phyloP scores from a whole-genome alignment of 148 eudicot genomes.

The Cornus suecica region DNA sequence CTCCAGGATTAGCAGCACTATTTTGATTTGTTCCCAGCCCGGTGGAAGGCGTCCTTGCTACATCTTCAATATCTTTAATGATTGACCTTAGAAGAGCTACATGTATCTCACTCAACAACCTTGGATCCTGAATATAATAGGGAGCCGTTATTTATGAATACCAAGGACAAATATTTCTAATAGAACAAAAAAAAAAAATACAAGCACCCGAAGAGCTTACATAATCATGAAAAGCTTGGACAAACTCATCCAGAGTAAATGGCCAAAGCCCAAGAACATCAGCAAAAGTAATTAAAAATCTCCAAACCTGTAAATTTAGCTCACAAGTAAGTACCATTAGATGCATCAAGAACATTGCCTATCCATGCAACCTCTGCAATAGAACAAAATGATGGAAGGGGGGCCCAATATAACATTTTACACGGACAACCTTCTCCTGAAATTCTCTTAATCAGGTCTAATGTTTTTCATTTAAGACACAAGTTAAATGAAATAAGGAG shows the following conservation, averaged over 20 bases:
- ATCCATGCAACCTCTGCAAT: not conserved
- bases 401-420: too few relatives aligned
- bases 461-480: too few relatives aligned
- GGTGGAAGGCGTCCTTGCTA: conserved; percentile 71
- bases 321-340: conserved; percentile 16
- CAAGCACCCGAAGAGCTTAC: conserved; percentile 41
- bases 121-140: conserved; percentile 54
- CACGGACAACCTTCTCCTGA: too few relatives aligned
- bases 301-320: conserved; percentile 65
- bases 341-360: not conserved
- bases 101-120: conserved; percentile 82
- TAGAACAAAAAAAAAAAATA: not conserved
- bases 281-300: conserved; percentile 75
- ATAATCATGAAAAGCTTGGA: conserved; percentile 88
- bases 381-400: too few relatives aligned
- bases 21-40: conserved; percentile 57
- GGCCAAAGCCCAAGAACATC: conserved; percentile 97
- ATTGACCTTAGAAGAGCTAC: conserved; percentile 66
- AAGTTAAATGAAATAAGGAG: too few relatives aligned
- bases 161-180: not conserved
- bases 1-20: conserved; percentile 59
- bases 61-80: conserved; percentile 92
- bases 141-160: not conserved
- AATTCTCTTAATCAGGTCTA: too few relatives aligned
- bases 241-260: conserved; percentile 89